These are phyloP conservation scores for Fusarium sp. DNA, from an alignment of 2,329 filamentous ascomycete species.

Conservation along the genomic window DNA sequence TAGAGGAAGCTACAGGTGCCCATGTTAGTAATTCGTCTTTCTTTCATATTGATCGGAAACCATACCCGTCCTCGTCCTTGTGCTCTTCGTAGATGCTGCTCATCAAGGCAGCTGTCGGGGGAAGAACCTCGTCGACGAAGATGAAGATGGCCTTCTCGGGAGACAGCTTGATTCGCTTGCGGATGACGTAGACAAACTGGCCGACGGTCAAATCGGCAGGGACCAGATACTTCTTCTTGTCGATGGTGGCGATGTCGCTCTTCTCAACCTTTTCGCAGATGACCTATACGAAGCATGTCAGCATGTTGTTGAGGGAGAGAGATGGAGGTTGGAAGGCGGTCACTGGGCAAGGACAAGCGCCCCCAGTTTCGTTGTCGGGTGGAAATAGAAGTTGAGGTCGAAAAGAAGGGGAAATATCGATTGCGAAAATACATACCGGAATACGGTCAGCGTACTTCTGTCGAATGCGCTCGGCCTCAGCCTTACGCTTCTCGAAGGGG, in stretches of 20 bases:
- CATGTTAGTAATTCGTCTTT: slow-evolving; percentile 29
- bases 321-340: slow-evolving; percentile 24
- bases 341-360: slow-evolving; percentile 28
- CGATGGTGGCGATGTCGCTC: slow-evolving; percentile 98
- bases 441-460: slow-evolving; percentile 99
- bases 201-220: slow-evolving; percentile 97
- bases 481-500: slow-evolving; percentile 99
- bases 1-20: slow-evolving; percentile 81
- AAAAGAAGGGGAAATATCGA: slow-evolving; percentile 4
- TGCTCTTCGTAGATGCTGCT: slow-evolving; percentile 99
- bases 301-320: slow-evolving; percentile 61
- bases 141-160: slow-evolving; percentile 99
- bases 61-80: slow-evolving; percentile 82
- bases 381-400: not conserved
- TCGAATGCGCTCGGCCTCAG: slow-evolving; percentile 98
- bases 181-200: slow-evolving; percentile 99
- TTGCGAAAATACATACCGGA: slow-evolving; percentile 74
- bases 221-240: slow-evolving; percentile 99
- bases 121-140: slow-evolving; percentile 98
- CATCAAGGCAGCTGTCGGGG: slow-evolving; percentile 97
- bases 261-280: slow-evolving; percentile 99
- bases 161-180: slow-evolving; percentile 99
- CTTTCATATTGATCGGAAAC: slow-evolving; percentile 18
- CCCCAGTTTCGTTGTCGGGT: slow-evolving; percentile 1
- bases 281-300: slow-evolving; percentile 86